Evolutionary conservation across 805 yeast species (phyloP), one percentile per base, ranked within the genome.

Genomic region (Candida hungchunana): DNA sequence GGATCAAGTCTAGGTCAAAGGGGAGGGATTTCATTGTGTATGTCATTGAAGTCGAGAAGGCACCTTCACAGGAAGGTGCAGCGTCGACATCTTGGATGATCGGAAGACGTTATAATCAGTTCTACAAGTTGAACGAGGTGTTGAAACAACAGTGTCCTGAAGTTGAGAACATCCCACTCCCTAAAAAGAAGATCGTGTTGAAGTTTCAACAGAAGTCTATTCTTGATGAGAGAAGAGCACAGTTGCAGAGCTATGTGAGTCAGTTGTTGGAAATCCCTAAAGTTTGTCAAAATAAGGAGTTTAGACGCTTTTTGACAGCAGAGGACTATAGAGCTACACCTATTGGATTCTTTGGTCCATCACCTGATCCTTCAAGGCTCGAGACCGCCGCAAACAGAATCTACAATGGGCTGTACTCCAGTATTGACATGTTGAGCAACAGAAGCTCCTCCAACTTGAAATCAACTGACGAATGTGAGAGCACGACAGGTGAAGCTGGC

Each of bases 101-200:
- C n/a, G 90, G 95, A 0, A 64, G 96, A 47, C 66, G 97, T 39
- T 89, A 79, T 53, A 84, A 84, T 48, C 96, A 90, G 53, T 89
- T 89, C 56, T 78, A 69, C 58, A 74, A 71, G 43, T 63, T 89
- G 22, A 78, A 89, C 52, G 76, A 75, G 42, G 77, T 82, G 43
- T 60, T 89, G 46, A 74, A 69, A 38, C 56, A 58, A 3, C 64
- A 60, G 29, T 80, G 77, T 47, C 70, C 77, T 0, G 64, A 60
- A 30, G 77, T 81, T 17, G 58, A 64, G 6, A 64, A 31, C 73
- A 75, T 59, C 80, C 88, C 28, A 10, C 63, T 67, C 31, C 69
- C 70, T 9, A 79, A 77, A 43, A 64, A 79, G 32, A 71, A 76
- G 22, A 67, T 82, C 29, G 77, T 86, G n/a, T 60, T 87, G 47